Evolutionary conservation across 805 yeast genomes (phyloP).

Genomic region (Candida morakotiae): DNA sequence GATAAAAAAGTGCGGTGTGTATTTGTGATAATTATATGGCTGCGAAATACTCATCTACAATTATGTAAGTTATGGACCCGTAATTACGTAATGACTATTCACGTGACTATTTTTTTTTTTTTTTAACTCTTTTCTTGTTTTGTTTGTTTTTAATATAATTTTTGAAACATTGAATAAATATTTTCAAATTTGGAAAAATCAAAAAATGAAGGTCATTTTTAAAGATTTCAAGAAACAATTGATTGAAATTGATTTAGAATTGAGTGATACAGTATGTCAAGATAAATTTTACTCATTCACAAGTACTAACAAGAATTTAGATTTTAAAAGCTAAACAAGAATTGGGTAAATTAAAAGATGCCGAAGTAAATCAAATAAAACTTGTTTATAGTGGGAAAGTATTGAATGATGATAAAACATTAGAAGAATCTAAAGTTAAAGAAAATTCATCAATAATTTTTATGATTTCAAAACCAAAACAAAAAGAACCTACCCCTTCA

Average conservation of each 20-base stretch:
- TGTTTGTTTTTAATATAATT: neutral
- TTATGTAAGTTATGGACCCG: too few species aligned
- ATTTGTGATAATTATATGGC: too few species aligned
- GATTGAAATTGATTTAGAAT: slow-evolving; percentile 74
- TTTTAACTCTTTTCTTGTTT: neutral
- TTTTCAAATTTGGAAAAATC: neutral
- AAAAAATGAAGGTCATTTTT: slow-evolving; percentile 68
- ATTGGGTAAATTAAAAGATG: slow-evolving; percentile 63
- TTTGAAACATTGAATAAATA: neutral
- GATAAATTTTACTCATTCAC: neutral
- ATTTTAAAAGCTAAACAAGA: slow-evolving; percentile 66
- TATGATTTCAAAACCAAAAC: slow-evolving; percentile 63
- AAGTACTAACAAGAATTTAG: slow-evolving; percentile 23
- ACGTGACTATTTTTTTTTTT: neutral
- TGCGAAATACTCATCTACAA: too few species aligned
- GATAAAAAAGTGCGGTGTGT: too few species aligned
- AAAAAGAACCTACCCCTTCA: slow-evolving; percentile 21
- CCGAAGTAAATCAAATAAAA: slow-evolving; percentile 73
- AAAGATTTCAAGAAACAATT: slow-evolving; percentile 93
- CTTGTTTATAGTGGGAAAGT: slow-evolving; percentile 91
- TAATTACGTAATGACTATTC: too few species aligned
- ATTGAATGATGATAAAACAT: slow-evolving; percentile 74
- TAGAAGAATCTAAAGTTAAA: slow-evolving; percentile 70
- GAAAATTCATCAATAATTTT: slow-evolving; percentile 87
- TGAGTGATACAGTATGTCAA: slow-evolving; percentile 55